A percentile compares a stretch with the other conserved stretches of the same genome.
Conservation (phyloP, 495 filamentous ascomycete genomes). For the Viridothelium virens region DNA sequence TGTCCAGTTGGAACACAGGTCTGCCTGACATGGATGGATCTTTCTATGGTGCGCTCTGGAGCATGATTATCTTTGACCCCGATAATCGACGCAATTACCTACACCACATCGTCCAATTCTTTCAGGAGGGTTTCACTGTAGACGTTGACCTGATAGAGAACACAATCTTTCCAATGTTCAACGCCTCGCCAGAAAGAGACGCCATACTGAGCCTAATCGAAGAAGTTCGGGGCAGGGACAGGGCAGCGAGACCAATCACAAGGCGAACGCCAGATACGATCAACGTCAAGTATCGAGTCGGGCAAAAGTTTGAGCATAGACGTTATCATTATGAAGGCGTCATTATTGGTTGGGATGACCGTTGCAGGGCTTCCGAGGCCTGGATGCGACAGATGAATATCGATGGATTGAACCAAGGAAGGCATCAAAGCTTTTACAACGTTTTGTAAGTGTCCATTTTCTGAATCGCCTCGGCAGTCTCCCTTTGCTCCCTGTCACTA, state of each 20-base stretch:
- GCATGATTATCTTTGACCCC: constrained; percentile 48
- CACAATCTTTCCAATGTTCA: constrained; percentile 54
- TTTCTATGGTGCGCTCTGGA: constrained; percentile 73
- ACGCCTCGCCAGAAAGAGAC: constrained; percentile 38
- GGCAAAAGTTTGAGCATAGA: constrained; percentile 75
- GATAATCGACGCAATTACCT: constrained; percentile 49
- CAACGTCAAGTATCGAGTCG: constrained; percentile 62
- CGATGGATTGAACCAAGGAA: constrained; percentile 52
- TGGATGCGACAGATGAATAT: constrained; percentile 55
- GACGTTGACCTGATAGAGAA: constrained; percentile 61
- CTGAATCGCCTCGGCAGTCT: background rate
- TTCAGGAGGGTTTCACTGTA: constrained; percentile 51
- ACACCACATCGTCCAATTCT: constrained; percentile 58
- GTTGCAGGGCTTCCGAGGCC: constrained; percentile 49
- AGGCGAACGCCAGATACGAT: constrained; percentile 30
- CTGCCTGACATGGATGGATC: constrained; percentile 54
- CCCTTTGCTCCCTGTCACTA: background rate
- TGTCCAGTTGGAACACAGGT: background rate
- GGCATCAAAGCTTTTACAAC: constrained; percentile 74
- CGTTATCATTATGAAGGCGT: constrained; percentile 72
- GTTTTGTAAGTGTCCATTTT: constrained; percentile 55
- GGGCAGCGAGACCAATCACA: constrained; percentile 42
- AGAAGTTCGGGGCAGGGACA: background rate
- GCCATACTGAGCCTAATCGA: constrained; percentile 36
- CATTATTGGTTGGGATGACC: constrained; percentile 77